phyloP scores from a whole-genome alignment of 441 rosid species.

The Macaranga tanarius region DNA sequence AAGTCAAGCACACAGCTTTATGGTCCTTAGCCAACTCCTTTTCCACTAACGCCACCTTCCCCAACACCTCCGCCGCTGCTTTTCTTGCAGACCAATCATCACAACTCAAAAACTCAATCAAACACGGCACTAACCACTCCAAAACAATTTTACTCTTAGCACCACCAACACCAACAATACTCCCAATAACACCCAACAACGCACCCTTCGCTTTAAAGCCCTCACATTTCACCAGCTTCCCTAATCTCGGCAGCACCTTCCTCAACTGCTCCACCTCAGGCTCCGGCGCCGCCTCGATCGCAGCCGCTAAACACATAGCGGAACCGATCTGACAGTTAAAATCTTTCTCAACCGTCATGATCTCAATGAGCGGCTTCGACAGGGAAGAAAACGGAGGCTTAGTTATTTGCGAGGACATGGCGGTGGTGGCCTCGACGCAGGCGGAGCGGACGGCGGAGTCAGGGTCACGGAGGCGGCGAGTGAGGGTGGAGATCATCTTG shows the following conservation, averaged over 20 bases:
- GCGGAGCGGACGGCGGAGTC: conserved; percentile 88
- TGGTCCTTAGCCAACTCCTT: conserved; percentile 54
- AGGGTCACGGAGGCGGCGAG: conserved; percentile 78
- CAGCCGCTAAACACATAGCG: conserved; percentile 77
- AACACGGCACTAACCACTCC: conserved; percentile 76
- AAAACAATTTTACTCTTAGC: conserved; percentile 57
- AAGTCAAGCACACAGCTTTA: conserved; percentile 45
- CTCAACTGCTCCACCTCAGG: conserved; percentile 65
- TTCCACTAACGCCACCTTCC: conserved; percentile 62
- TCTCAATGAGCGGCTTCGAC: conserved; percentile 67
- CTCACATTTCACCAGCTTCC: conserved; percentile 62
- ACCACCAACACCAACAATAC: conserved; percentile 66
- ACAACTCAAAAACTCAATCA: conserved; percentile 60
- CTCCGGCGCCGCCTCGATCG: conserved; percentile 79
- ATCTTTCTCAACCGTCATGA: conserved; percentile 66
- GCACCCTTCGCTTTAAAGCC: conserved; percentile 76
- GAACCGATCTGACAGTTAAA: conserved; percentile 77
- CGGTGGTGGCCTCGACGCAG: conserved; percentile 66
- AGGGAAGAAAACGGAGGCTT: conserved; percentile 59
- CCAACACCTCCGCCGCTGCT: conserved; percentile 81
- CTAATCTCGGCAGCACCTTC: conserved; percentile 71
- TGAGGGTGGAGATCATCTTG: conserved; percentile 69
- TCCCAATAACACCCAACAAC: conserved; percentile 62
- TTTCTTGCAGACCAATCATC: conserved; percentile 90
- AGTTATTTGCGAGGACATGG: conserved; percentile 62